phyloP scores from a whole-genome alignment of 2,329 filamentous ascomycete genomes.

The Fusarium newnesense region DNA sequence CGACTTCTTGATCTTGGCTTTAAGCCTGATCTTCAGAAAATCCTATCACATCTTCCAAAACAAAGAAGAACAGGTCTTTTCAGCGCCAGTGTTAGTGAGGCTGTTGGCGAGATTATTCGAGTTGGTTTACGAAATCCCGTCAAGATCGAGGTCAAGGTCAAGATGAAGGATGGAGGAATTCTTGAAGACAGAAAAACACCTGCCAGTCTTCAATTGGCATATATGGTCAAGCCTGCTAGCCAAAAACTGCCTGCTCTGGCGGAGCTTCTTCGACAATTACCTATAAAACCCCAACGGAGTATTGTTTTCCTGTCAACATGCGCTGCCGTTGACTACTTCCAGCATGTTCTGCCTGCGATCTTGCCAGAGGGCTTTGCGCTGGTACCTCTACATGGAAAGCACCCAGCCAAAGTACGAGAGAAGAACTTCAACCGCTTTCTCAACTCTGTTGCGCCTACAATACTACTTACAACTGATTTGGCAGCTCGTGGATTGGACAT shows the following conservation, averaged over 20 bases:
- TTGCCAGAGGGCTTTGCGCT: constrained; percentile 75
- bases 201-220: constrained; percentile 91
- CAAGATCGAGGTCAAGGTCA: constrained; percentile 93
- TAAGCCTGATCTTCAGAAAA: constrained; percentile 88
- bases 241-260: constrained; percentile 83
- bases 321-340: constrained; percentile 94
- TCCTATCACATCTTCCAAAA: constrained; percentile 86
- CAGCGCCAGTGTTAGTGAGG: constrained; percentile 95
- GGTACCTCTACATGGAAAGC: constrained; percentile 90
- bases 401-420: constrained; percentile 85
- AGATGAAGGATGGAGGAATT: constrained; percentile 71
- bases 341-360: constrained; percentile 78
- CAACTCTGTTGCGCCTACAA: constrained; percentile 76
- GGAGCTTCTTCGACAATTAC: constrained; percentile 74
- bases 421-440: constrained; percentile 88
- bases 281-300: constrained; percentile 81
- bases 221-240: constrained; percentile 77
- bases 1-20: constrained; percentile 93
- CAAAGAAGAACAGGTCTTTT: constrained; percentile 94
- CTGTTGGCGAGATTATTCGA: constrained; percentile 90
- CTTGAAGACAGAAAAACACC: constrained; percentile 88
- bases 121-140: constrained; percentile 94
- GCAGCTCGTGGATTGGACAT: constrained; percentile 92
- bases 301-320: constrained; percentile 96
- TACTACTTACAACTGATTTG: constrained; percentile 92